Percentiles rank a stretch among this genome's conserved stretches.
These are phyloP conservation scores for Phaeosphaeria sp. DNA, from an alignment of 2,329 filamentous ascomycete species.

Conservation along the genomic window DNA sequence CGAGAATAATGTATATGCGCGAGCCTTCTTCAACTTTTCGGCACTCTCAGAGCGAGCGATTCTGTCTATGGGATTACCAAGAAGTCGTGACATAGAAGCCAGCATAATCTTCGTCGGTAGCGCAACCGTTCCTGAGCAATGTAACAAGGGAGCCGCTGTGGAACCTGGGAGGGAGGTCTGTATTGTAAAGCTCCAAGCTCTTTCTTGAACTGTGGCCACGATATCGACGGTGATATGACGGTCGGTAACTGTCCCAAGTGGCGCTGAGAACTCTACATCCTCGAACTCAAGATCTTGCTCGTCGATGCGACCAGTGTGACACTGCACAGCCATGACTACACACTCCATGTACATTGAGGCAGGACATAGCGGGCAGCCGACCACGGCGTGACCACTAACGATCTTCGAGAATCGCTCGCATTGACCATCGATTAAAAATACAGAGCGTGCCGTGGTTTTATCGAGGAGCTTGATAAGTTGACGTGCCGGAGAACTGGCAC, in stretches of 20 bases:
- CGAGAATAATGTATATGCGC: slow-evolving; percentile 23
- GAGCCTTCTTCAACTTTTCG: slow-evolving; percentile 16
- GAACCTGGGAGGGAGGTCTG: background rate
- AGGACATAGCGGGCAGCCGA: slow-evolving; percentile 19
- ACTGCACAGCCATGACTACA: slow-evolving; percentile 15
- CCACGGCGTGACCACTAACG: slow-evolving; percentile 23
- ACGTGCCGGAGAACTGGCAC: background rate
- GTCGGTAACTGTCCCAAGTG: slow-evolving; percentile 10
- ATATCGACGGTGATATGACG: slow-evolving; percentile 2
- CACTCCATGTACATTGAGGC: slow-evolving; percentile 31
- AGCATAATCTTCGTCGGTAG: slow-evolving; percentile 9
- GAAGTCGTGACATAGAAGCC: slow-evolving; percentile 6
- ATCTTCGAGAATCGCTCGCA: slow-evolving; percentile 10
- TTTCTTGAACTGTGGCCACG: background rate
- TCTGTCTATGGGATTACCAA: slow-evolving; percentile 7
- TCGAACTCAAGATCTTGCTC: slow-evolving; percentile 11
- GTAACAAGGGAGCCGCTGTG: background rate
- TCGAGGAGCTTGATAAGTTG: slow-evolving; percentile 5
- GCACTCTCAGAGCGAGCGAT: slow-evolving; percentile 3
- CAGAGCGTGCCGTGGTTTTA: background rate
- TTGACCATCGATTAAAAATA: slow-evolving; percentile 15
- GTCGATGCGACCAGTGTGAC: slow-evolving; percentile 3
- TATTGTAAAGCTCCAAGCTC: background rate
- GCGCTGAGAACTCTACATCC: slow-evolving; percentile 13
- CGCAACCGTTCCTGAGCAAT: slow-evolving; percentile 5